Conservation (phyloP, 1,139 yeast genomes). For the Pichia inconspicua region DNA sequence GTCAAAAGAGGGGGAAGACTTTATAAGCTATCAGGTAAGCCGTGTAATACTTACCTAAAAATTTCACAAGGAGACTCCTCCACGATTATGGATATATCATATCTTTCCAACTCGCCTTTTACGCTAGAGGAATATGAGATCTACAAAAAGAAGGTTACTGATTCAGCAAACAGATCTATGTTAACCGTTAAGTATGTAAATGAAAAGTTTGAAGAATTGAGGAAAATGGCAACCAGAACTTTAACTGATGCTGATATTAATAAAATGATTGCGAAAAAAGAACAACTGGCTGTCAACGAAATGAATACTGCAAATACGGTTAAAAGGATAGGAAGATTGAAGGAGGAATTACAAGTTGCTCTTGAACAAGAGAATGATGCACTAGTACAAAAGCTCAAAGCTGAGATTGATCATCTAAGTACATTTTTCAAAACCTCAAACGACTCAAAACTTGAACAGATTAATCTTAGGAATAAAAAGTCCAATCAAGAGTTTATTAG, state of each 20-base stretch:
- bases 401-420: conserved; percentile 37
- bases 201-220: conserved; percentile 54
- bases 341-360: conserved; percentile 73
- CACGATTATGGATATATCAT: conserved; percentile 65
- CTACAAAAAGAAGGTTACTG: conserved; percentile 54
- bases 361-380: conserved; percentile 51
- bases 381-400: conserved; percentile 46
- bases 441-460: conserved; percentile 42
- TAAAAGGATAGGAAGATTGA: conserved; percentile 60
- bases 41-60: conserved; percentile 53
- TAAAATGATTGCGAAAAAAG: conserved; percentile 68
- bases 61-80: conserved; percentile 68
- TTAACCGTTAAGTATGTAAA: conserved; percentile 65
- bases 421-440: conserved; percentile 15
- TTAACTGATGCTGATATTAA: conserved; percentile 73
- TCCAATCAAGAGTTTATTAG: conserved; percentile 71
- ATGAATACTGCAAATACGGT: conserved; percentile 70
- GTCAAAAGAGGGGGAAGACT: conserved; percentile 41
- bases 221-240: conserved; percentile 52
- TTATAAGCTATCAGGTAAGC: conserved; percentile 45
- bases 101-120: conserved; percentile 71
- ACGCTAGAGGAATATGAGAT: conserved; percentile 63
- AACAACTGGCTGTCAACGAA: conserved; percentile 40
- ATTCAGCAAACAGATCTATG: conserved; percentile 45
- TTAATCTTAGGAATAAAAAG: conserved; percentile 75